phyloP scores from a whole-genome alignment of 805 yeast species.

The Zygoascus tannicola region DNA sequence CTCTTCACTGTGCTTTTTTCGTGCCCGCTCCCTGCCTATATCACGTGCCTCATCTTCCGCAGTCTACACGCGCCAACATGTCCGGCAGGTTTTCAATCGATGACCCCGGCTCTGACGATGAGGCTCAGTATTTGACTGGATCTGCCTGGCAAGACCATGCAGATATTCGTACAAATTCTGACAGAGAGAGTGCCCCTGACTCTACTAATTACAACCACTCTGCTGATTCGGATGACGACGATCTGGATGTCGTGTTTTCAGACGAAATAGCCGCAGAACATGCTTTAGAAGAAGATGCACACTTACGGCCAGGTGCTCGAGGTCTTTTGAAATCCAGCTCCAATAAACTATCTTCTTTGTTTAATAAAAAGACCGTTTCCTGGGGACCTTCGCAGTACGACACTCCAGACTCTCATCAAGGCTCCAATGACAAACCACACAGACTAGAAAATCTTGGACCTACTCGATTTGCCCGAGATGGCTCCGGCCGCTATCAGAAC shows the following conservation, averaged over 20 bases:
- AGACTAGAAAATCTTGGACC: constrained; percentile 7
- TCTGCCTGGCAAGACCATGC: too few species aligned
- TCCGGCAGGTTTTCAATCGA: constrained; percentile 10
- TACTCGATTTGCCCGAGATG: not conserved
- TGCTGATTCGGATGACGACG: constrained; percentile 12
- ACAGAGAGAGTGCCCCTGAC: too few species aligned
- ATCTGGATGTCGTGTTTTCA: constrained; percentile 12
- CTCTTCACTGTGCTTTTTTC: too few species aligned
- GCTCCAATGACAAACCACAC: constrained; percentile 3
- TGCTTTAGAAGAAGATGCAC: constrained; percentile 10
- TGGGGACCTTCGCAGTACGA: not conserved
- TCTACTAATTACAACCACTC: too few species aligned
- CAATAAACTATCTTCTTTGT: not conserved
- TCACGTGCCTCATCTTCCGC: too few species aligned
- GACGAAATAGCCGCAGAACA: constrained; percentile 13
- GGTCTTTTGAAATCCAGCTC: constrained; percentile 4
- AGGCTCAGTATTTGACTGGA: too few species aligned
- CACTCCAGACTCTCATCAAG: too few species aligned
- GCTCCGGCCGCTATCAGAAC: not conserved
- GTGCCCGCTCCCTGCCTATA: too few species aligned
- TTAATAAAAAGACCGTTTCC: not conserved
- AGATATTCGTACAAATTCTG: too few species aligned
- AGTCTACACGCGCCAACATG: too few species aligned
- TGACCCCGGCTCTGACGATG: too few species aligned
- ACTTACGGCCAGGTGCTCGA: constrained; percentile 15